Evolutionary conservation across 2,329 filamentous ascomycete species (phyloP).

Genomic region (Aspergillus awamori): DNA sequence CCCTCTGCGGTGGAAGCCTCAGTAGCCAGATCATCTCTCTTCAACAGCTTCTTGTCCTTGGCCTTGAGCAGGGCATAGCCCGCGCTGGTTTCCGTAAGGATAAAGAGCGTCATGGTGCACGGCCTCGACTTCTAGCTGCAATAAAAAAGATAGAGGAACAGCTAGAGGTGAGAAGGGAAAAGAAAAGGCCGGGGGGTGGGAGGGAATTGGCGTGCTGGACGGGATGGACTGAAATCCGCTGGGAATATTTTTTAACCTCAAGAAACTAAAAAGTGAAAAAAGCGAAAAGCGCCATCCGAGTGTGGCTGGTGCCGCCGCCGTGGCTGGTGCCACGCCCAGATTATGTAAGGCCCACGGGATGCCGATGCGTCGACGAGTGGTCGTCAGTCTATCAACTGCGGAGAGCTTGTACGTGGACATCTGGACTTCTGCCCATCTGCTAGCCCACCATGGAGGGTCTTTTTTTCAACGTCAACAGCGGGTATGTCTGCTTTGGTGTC

Average conservation of each 20-base stretch:
- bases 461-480: slow-evolving; percentile 91
- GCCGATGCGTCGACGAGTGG: slow-evolving; percentile 13
- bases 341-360: slow-evolving; percentile 13
- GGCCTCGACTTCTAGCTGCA: slow-evolving; percentile 34
- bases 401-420: slow-evolving; percentile 15
- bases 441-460: slow-evolving; percentile 76
- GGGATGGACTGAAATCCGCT: slow-evolving; percentile 20
- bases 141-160: slow-evolving; percentile 19
- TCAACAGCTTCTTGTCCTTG: slow-evolving; percentile 96
- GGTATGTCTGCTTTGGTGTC: slow-evolving; percentile 56
- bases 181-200: slow-evolving; percentile 27
- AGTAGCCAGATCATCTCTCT: slow-evolving; percentile 76
- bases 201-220: slow-evolving; percentile 29
- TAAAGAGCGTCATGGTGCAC: slow-evolving; percentile 79
- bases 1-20: slow-evolving; percentile 80
- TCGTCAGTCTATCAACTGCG: slow-evolving; percentile 6
- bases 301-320: slow-evolving; percentile 31
- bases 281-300: slow-evolving; percentile 26
- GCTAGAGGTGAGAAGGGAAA: slow-evolving; percentile 27
- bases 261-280: slow-evolving; percentile 40
- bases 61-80: slow-evolving; percentile 99
- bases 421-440: slow-evolving; percentile 22
- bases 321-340: slow-evolving; percentile 17
- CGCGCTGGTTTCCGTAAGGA: slow-evolving; percentile 90
- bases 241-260: slow-evolving; percentile 40